Conservation (phyloP, 345 rosid genomes). For the Aquilaria yunnanensis region DNA sequence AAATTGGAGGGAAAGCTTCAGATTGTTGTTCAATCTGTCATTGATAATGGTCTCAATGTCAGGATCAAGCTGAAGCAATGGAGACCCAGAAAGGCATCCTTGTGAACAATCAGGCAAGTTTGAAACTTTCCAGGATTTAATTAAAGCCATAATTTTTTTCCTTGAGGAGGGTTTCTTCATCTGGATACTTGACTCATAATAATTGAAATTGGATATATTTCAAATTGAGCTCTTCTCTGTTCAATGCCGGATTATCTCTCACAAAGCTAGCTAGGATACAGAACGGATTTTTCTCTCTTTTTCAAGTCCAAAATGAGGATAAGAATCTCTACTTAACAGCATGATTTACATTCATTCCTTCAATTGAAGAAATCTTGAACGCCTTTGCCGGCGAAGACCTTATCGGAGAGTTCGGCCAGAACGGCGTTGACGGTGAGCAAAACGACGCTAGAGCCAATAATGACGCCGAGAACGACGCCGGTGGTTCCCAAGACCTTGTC, state of each 20-base stretch:
- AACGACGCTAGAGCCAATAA: conserved; percentile 87
- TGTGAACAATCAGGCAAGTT: not conserved
- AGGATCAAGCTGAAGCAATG: conserved; percentile 80
- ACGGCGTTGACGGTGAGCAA: conserved; percentile 86
- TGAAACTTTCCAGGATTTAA: too few species aligned
- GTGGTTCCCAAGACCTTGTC: conserved; percentile 81
- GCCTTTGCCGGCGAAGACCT: conserved; percentile 74
- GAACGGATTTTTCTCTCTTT: too few species aligned
- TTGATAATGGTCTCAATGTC: conserved; percentile 66
- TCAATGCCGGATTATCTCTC: too few species aligned
- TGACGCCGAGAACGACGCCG: conserved; percentile 83
- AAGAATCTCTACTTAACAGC: conserved; percentile 5
- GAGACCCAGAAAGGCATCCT: conserved; percentile 27
- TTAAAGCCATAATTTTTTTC: too few species aligned
- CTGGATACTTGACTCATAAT: too few species aligned
- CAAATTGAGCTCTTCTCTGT: too few species aligned
- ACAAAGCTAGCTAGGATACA: too few species aligned
- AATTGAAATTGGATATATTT: too few species aligned
- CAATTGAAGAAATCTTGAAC: conserved; percentile 78
- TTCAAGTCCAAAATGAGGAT: too few species aligned
- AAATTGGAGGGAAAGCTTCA: conserved; percentile 72
- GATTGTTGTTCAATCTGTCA: conserved; percentile 68
- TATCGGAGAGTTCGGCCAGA: conserved; percentile 84
- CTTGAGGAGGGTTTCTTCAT: too few species aligned
- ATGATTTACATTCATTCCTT: conserved; percentile 1